Percentiles rank a stretch among this genome's conserved stretches.
Evolutionary conservation across 179 eudicot genomes (phyloP).

Genomic region (Spinacia oleracea): DNA sequence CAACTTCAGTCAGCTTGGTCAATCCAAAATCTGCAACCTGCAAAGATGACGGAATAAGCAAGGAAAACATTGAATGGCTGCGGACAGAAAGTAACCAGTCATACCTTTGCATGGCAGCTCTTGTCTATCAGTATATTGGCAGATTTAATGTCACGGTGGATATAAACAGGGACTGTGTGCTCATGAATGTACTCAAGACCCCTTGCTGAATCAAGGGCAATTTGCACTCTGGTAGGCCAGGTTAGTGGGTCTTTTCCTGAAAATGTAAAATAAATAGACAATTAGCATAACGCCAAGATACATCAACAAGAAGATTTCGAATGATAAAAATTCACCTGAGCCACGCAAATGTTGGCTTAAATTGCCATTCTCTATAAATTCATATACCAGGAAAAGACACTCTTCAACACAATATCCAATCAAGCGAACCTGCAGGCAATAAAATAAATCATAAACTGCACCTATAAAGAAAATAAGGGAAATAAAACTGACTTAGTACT

Average conservation of each 20-base stretch:
- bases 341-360: conserved; percentile 65
- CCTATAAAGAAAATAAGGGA: background rate
- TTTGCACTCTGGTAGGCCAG: conserved; percentile 66
- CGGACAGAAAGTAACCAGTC: background rate
- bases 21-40: conserved; percentile 87
- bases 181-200: conserved; percentile 83
- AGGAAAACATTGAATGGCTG: background rate
- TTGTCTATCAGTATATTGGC: conserved; percentile 70
- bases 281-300: conserved; percentile 5
- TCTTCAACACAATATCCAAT: conserved; percentile 63
- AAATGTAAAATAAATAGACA: background rate
- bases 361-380: conserved; percentile 57
- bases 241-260: conserved; percentile 51
- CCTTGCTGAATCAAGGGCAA: conserved; percentile 78
- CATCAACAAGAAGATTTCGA: background rate
- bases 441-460: conserved; percentile 5
- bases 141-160: conserved; percentile 74
- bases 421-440: conserved; percentile 54
- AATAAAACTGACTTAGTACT: background rate
- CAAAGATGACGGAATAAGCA: conserved; percentile 17
- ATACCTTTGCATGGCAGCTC: conserved; percentile 61
- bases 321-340: conserved; percentile 33
- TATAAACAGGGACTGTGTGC: conserved; percentile 70
- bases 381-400: conserved; percentile 60
- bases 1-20: conserved; percentile 69